Evolutionary conservation across 371 early-diverging fungal species (phyloP).

Genomic region (Rhizopus microsporus): DNA sequence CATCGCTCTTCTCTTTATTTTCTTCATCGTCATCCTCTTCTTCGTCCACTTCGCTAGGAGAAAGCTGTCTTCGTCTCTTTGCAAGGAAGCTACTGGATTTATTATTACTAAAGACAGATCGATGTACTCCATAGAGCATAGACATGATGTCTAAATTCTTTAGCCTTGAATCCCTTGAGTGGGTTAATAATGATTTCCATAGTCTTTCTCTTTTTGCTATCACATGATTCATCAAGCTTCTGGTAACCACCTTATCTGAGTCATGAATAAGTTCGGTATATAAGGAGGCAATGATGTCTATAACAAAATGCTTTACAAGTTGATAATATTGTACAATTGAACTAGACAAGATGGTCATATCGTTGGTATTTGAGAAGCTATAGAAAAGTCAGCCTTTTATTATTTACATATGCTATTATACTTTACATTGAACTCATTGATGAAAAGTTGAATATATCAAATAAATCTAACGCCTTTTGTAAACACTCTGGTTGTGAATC

Average conservation of each 20-base stretch:
- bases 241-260: slow-evolving; percentile 8
- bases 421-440: slow-evolving; percentile 17
- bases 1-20: not conserved
- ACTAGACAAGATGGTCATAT: slow-evolving; percentile 17
- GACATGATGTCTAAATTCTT: slow-evolving; percentile 4
- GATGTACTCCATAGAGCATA: not conserved
- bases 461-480: slow-evolving; percentile 7
- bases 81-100: slow-evolving; percentile 11
- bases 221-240: slow-evolving; percentile 4
- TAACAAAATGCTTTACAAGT: slow-evolving; percentile 9
- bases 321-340: slow-evolving; percentile 11
- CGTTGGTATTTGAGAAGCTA: slow-evolving; percentile 9
- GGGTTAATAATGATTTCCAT: slow-evolving; percentile 1
- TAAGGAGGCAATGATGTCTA: slow-evolving; percentile 9
- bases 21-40: not conserved
- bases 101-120: not conserved
- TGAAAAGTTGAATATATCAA: slow-evolving; percentile 20
- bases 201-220: slow-evolving; percentile 10
- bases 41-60: no score
- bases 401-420: not conserved
- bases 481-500: not conserved
- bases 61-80: slow-evolving; percentile 5
- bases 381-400: not conserved
- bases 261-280: slow-evolving; percentile 14
- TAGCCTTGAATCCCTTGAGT: slow-evolving; percentile 7